Evolutionary conservation across 2,329 filamentous ascomycete species (phyloP).

Genomic region (Aspergillus phoenicis): DNA sequence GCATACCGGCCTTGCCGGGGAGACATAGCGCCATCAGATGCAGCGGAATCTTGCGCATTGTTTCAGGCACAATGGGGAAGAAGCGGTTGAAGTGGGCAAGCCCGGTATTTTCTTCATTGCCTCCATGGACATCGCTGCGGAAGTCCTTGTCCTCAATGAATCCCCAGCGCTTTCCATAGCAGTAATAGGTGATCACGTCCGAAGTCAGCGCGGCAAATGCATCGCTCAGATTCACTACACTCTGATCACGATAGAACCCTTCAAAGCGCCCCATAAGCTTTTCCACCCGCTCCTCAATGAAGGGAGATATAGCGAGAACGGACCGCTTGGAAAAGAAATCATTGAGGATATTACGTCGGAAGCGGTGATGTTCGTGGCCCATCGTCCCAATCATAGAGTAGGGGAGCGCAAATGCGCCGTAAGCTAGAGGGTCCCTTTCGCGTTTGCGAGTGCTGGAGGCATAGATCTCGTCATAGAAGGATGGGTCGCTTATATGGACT

Average conservation of each 20-base stretch:
- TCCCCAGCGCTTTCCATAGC: not conserved
- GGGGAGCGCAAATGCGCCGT: not conserved
- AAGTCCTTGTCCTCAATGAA: constrained; percentile 6
- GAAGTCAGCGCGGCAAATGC: constrained; percentile 5
- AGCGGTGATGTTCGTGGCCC: constrained; percentile 11
- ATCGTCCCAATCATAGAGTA: constrained; percentile 6
- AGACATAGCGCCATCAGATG: constrained; percentile 14
- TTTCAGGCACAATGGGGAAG: constrained; percentile 19
- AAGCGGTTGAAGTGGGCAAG: constrained; percentile 27
- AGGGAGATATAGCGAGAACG: not conserved
- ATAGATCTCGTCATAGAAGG: constrained; percentile 15
- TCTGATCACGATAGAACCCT: not conserved
- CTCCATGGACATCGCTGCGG: constrained; percentile 3
- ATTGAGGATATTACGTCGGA: constrained; percentile 13
- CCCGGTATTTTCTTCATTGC: constrained; percentile 23
- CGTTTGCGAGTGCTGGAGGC: constrained; percentile 3
- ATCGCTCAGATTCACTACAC: not conserved
- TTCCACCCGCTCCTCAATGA: constrained; percentile 2
- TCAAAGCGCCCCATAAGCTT: constrained; percentile 6
- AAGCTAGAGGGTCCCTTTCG: constrained; percentile 10
- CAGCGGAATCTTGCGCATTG: constrained; percentile 16
- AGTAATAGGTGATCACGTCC: constrained; percentile 9
- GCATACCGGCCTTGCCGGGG: constrained; percentile 13
- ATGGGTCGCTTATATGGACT: constrained; percentile 9
- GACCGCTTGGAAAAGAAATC: constrained; percentile 16